These are phyloP conservation scores for Metarhizium album DNA, from an alignment of 2,329 filamentous ascomycete genomes.

Conservation along the genomic window DNA sequence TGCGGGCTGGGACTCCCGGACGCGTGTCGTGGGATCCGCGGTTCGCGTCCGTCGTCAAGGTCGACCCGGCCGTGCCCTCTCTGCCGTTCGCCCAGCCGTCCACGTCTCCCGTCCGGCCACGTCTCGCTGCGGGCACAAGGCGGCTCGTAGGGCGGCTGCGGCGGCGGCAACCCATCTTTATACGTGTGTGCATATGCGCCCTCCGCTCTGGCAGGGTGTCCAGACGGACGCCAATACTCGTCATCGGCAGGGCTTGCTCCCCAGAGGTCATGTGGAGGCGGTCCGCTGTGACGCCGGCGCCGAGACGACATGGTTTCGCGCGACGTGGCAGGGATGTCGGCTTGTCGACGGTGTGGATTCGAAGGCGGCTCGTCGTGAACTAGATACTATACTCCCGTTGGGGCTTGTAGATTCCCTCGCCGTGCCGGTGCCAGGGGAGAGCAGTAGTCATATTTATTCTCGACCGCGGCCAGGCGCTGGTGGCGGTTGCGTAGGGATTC, in stretches of 20 bases:
- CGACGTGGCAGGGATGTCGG: not conserved
- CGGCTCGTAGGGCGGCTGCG: not conserved
- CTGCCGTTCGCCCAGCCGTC: no score
- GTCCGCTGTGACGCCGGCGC: slow-evolving; percentile 2
- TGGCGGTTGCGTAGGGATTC: not conserved
- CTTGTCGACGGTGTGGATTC: not conserved
- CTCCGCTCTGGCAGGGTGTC: not conserved
- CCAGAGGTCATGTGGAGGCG: slow-evolving; percentile 1
- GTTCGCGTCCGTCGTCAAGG: not conserved
- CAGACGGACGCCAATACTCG: not conserved
- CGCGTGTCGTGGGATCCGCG: not conserved
- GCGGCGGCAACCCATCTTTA: not conserved
- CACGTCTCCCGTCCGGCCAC: not conserved
- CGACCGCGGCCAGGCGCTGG: not conserved
- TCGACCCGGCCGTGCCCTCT: not conserved
- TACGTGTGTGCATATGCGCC: not conserved
- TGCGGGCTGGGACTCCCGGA: not conserved
- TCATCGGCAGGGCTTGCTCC: not conserved
- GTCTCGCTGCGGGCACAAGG: not conserved
- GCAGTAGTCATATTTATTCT: not conserved
- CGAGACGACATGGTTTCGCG: slow-evolving; percentile 4
- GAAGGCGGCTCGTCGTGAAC: not conserved
- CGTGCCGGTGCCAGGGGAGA: no score
- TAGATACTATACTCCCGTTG: not conserved
- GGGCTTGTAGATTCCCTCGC: no score